These are phyloP conservation scores for Botrytis byssoidea DNA, from an alignment of 2,329 filamentous ascomycete species.

Conservation along the genomic window DNA sequence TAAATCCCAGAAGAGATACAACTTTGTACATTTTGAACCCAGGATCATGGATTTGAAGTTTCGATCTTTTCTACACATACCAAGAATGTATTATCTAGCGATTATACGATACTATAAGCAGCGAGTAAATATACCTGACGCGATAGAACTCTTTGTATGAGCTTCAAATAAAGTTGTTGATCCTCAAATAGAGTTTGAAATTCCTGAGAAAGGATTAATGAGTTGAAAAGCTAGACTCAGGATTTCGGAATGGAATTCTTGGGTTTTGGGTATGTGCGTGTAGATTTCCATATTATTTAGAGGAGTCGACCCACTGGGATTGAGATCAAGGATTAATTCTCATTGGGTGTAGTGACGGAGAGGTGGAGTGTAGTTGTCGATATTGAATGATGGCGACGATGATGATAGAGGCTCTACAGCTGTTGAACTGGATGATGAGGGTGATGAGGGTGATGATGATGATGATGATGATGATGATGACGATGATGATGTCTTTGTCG, in stretches of 20 bases:
- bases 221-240: not conserved
- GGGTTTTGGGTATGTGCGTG: not conserved
- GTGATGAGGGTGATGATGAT: too few species aligned
- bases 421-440: not conserved
- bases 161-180: conserved; percentile 6
- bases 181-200: conserved; percentile 10
- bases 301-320: not conserved
- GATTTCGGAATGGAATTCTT: not conserved
- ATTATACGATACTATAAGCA: not conserved
- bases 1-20: not conserved
- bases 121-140: not conserved
- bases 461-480: too few species aligned
- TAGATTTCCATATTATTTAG: not conserved
- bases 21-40: not conserved
- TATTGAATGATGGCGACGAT: not conserved
- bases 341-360: not conserved
- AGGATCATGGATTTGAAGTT: not conserved
- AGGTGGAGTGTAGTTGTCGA: not conserved
- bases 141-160: not conserved
- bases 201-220: not conserved
- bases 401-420: not conserved
- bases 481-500: too few species aligned
- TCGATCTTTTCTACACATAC: not conserved
- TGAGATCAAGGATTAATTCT: not conserved
- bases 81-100: not conserved